These are phyloP conservation scores for Fermentozyma sake DNA, from an alignment of 1,139 yeast genomes.

Conservation along the genomic window DNA sequence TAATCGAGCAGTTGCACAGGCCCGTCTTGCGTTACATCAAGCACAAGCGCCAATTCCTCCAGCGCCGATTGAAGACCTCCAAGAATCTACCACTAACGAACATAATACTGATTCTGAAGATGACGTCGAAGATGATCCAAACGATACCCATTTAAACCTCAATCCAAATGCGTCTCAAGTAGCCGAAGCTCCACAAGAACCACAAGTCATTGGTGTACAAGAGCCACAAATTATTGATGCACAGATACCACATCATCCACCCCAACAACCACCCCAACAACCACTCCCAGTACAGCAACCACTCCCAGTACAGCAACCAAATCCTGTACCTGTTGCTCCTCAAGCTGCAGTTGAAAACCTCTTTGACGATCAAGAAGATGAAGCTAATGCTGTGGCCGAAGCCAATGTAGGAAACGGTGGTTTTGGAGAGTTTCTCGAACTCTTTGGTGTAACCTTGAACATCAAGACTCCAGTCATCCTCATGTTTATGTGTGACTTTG, in stretches of 20 bases:
- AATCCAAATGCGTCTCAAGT: neutral
- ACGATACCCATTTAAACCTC: neutral
- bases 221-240: too few relatives aligned
- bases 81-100: too few relatives aligned
- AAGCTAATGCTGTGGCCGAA: conserved; percentile 7
- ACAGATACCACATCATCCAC: too few relatives aligned
- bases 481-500: conserved; percentile 35
- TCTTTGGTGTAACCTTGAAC: conserved; percentile 34
- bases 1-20: conserved; percentile 1
- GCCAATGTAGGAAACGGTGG: conserved; percentile 11
- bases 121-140: neutral
- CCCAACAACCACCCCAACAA: too few relatives aligned
- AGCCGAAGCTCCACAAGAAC: too few relatives aligned
- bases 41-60: conserved; percentile 1
- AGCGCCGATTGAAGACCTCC: too few relatives aligned
- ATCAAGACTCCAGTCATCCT: conserved; percentile 33
- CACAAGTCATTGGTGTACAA: conserved; percentile 1
- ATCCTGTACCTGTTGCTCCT: conserved; percentile 11
- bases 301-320: too few relatives aligned
- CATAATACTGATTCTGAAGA: too few relatives aligned
- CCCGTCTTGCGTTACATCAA: conserved; percentile 1
- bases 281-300: too few relatives aligned
- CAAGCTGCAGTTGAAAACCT: too few relatives aligned
- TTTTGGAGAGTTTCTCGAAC: conserved; percentile 22
- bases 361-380: conserved; percentile 9